These are phyloP conservation scores for Platanus orientalis DNA, from an alignment of 164 flowering plant species.

Conservation along the genomic window DNA sequence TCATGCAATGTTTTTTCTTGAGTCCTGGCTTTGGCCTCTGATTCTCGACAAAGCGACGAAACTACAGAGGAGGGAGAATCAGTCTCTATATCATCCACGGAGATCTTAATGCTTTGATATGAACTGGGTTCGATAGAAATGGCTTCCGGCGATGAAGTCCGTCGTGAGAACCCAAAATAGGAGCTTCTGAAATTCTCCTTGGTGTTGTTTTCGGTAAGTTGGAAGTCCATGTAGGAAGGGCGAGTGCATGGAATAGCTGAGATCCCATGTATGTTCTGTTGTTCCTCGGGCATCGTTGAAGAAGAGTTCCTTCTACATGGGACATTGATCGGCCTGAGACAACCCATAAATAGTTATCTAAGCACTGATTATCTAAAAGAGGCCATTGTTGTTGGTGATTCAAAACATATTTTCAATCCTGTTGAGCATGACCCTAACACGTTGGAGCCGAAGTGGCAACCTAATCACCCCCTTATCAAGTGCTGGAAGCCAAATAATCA, in stretches of 20 bases:
- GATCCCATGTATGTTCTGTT: constrained; percentile 14
- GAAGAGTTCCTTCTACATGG: constrained; percentile 43
- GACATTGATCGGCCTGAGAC: constrained; percentile 62
- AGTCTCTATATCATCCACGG: constrained; percentile 40
- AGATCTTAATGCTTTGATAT: constrained; percentile 31
- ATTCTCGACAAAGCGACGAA: constrained; percentile 46
- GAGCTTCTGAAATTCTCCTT: constrained; percentile 21
- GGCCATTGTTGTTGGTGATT: too few relatives aligned
- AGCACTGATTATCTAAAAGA: too few relatives aligned
- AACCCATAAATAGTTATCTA: too few relatives aligned
- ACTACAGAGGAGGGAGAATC: constrained; percentile 52
- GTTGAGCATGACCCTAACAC: too few relatives aligned
- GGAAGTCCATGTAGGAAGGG: constrained; percentile 12
- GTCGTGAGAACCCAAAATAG: constrained; percentile 30
- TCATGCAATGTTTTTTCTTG: constrained; percentile 14
- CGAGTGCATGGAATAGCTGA: constrained; percentile 23
- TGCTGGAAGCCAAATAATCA: too few relatives aligned
- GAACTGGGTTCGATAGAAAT: constrained; percentile 43
- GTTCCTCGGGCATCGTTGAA: constrained; percentile 16
- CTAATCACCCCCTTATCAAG: too few relatives aligned
- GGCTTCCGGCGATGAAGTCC: constrained; percentile 60
- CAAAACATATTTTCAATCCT: too few relatives aligned
- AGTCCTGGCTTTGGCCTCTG: constrained; percentile 14
- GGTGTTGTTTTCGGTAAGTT: constrained; percentile 16
- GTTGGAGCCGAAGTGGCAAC: too few relatives aligned